Conservation (phyloP, 768 basidiomycete species). For the Roridomyces roridus region DNA sequence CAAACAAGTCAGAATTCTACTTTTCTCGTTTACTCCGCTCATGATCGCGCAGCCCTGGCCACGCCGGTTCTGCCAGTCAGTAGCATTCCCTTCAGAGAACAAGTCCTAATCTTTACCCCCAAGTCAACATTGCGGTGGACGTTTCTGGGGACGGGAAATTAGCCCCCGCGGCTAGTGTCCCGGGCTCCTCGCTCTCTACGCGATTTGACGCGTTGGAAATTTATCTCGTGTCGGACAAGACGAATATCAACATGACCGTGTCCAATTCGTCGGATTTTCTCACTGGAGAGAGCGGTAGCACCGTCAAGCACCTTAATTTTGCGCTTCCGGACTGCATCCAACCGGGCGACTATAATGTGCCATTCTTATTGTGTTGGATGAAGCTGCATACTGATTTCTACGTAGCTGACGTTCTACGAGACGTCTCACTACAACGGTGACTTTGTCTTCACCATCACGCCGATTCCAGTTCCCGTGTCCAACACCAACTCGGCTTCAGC, state of each 20-base stretch:
- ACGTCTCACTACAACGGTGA: slow-evolving; percentile 37
- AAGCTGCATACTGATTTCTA: background rate
- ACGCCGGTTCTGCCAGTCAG: slow-evolving; percentile 13
- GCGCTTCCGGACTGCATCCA: slow-evolving; percentile 48
- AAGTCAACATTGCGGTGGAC: slow-evolving; percentile 22
- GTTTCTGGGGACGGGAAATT: slow-evolving; percentile 55
- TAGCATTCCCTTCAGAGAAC: background rate
- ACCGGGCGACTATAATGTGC: slow-evolving; percentile 50
- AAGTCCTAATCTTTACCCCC: background rate
- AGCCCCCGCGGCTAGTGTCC: slow-evolving; percentile 36
- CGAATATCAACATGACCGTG: slow-evolving; percentile 47
- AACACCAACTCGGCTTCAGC: slow-evolving; percentile 32
- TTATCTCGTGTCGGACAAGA: slow-evolving; percentile 47
- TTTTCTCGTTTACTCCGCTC: too few species aligned
- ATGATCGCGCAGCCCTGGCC: slow-evolving; percentile 5
- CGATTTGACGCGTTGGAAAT: slow-evolving; percentile 46
- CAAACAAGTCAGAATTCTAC: background rate
- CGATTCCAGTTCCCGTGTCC: slow-evolving; percentile 42
- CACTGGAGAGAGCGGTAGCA: slow-evolving; percentile 44
- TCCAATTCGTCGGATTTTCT: slow-evolving; percentile 42
- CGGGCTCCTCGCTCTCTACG: slow-evolving; percentile 41
- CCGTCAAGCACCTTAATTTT: slow-evolving; percentile 45
- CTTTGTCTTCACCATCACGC: slow-evolving; percentile 46
- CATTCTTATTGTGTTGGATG: slow-evolving; percentile 16
- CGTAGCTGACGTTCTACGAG: slow-evolving; percentile 56